Conservation (phyloP, 768 basidiomycete species). For the Lentinula sp. region DNA sequence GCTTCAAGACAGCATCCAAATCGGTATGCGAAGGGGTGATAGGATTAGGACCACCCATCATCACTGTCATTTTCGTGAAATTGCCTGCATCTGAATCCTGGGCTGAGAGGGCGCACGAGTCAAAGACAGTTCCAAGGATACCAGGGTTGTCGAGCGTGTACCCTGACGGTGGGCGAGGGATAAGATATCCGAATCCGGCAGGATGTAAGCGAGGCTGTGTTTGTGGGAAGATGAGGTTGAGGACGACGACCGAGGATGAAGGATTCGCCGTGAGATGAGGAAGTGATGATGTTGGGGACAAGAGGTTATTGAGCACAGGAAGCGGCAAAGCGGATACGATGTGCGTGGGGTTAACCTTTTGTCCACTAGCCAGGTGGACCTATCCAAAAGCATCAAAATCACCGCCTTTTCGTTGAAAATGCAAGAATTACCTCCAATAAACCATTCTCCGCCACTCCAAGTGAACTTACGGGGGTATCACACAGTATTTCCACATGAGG, state of each 20-base stretch:
- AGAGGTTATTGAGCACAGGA: slow-evolving; percentile 38
- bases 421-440: slow-evolving; percentile 38
- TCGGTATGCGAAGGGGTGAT: slow-evolving; percentile 19
- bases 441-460: slow-evolving; percentile 26
- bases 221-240: slow-evolving; percentile 78
- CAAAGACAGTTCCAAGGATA: slow-evolving; percentile 85
- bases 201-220: slow-evolving; percentile 57
- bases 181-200: slow-evolving; percentile 89
- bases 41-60: slow-evolving; percentile 42
- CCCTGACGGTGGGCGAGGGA: slow-evolving; percentile 66
- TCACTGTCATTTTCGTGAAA: slow-evolving; percentile 79
- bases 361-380: slow-evolving; percentile 25
- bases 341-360: slow-evolving; percentile 45
- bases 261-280: slow-evolving; percentile 70
- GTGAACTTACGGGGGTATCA: slow-evolving; percentile 30
- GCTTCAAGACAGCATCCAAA: slow-evolving; percentile 22
- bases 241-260: slow-evolving; percentile 75
- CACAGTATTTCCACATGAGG: slow-evolving; percentile 55
- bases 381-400: slow-evolving; percentile 1
- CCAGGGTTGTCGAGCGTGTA: slow-evolving; percentile 41
- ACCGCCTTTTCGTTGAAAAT: not conserved
- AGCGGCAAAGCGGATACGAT: slow-evolving; percentile 75
- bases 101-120: slow-evolving; percentile 66
- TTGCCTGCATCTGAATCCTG: slow-evolving; percentile 33
- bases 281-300: slow-evolving; percentile 34